Conservation (phyloP, 2,329 filamentous ascomycete species). For the Teratosphaeria nubilosa region DNA sequence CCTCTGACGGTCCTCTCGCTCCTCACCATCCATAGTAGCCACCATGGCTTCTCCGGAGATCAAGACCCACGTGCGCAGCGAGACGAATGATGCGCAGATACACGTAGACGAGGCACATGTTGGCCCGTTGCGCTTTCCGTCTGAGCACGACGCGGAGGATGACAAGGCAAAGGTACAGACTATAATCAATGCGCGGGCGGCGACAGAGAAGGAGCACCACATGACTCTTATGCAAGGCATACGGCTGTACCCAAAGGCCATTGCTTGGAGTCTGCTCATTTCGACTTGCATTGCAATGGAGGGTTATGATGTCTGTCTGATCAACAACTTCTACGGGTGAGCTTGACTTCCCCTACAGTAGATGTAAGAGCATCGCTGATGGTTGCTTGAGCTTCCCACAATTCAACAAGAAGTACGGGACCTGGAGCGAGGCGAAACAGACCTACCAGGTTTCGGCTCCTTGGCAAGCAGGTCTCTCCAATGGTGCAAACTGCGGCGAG, state of each 20-base stretch:
- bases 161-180: conserved; percentile 19
- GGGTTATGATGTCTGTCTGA: conserved; percentile 71
- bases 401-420: conserved; percentile 37
- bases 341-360: neutral
- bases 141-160: conserved; percentile 23
- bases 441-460: conserved; percentile 33
- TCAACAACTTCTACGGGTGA: conserved; percentile 56
- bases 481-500: conserved; percentile 38
- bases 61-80: neutral
- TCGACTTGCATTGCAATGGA: conserved; percentile 91
- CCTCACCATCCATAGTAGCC: neutral
- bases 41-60: neutral
- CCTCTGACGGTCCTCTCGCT: neutral
- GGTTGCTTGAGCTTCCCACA: conserved; percentile 41
- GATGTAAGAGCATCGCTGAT: neutral
- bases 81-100: conserved; percentile 3
- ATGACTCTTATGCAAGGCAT: conserved; percentile 61
- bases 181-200: conserved; percentile 33
- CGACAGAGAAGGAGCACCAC: conserved; percentile 39
- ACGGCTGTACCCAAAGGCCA: conserved; percentile 75
- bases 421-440: conserved; percentile 27
- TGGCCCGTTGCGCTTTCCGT: conserved; percentile 13
- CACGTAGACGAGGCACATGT: conserved; percentile 10
- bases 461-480: conserved; percentile 40
- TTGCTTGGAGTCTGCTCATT: conserved; percentile 73